Conservation (phyloP, 495 filamentous ascomycete species). For the Penicillium soppii region DNA sequence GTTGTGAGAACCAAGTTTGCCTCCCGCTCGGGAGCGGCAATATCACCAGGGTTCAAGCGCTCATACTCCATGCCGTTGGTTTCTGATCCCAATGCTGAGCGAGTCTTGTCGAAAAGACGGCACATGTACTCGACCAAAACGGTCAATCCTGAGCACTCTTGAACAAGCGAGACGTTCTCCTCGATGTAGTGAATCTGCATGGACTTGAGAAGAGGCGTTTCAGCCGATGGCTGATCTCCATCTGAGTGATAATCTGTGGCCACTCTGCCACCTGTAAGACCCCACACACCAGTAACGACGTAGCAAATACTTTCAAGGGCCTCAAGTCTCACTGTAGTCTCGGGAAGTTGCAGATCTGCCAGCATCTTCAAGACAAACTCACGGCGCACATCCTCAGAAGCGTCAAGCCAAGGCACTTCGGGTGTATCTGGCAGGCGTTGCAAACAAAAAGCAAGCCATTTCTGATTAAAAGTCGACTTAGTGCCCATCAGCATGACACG, state of each 20-base stretch:
- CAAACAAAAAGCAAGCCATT: slow-evolving; percentile 54
- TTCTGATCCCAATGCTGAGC: slow-evolving; percentile 25
- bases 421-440: slow-evolving; percentile 29
- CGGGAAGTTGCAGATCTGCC: slow-evolving; percentile 42
- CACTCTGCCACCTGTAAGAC: slow-evolving; percentile 60
- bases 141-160: slow-evolving; percentile 58
- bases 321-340: slow-evolving; percentile 55
- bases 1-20: slow-evolving; percentile 56
- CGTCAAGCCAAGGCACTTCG: slow-evolving; percentile 51
- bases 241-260: slow-evolving; percentile 28
- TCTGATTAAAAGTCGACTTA: slow-evolving; percentile 68
- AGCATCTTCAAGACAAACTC: slow-evolving; percentile 45
- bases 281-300: slow-evolving; percentile 74
- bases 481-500: slow-evolving; percentile 63
- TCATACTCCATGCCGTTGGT: slow-evolving; percentile 33
- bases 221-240: slow-evolving; percentile 27
- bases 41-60: slow-evolving; percentile 29
- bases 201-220: slow-evolving; percentile 46
- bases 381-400: slow-evolving; percentile 40
- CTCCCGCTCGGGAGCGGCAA: slow-evolving; percentile 45
- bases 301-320: slow-evolving; percentile 77
- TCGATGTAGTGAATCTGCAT: slow-evolving; percentile 71
- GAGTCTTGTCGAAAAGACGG: slow-evolving; percentile 54
- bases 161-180: slow-evolving; percentile 57
- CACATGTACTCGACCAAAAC: slow-evolving; percentile 60